Conservation (phyloP, 805 yeast species). For the Yamadazyma sp. region DNA sequence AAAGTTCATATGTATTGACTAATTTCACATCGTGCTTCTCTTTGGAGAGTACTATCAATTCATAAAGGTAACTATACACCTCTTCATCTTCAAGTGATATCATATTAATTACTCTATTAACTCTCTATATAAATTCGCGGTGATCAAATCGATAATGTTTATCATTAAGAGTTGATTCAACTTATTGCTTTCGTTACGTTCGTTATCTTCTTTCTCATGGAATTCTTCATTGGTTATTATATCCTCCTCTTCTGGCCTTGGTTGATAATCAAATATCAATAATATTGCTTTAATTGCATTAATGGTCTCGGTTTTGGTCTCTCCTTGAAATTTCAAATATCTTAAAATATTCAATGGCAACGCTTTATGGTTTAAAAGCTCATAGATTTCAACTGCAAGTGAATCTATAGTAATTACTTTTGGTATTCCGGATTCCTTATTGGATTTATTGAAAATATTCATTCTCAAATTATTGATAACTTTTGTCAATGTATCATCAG, state of each 20-base stretch:
- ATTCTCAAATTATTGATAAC: constrained; percentile 6
- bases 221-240: background rate
- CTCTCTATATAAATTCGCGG: constrained; percentile 22
- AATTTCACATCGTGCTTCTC: background rate
- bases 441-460: constrained; percentile 8
- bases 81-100: background rate
- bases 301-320: constrained; percentile 16
- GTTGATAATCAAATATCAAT: constrained; percentile 2
- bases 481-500: constrained; percentile 10
- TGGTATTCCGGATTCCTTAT: constrained; percentile 5
- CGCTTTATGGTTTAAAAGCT: constrained; percentile 8
- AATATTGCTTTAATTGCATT: constrained; percentile 15
- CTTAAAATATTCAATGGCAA: constrained; percentile 6
- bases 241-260: constrained; percentile 2
- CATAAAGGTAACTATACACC: background rate
- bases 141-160: constrained; percentile 18
- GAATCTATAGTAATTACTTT: constrained; percentile 10
- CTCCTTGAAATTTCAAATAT: constrained; percentile 14
- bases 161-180: constrained; percentile 19
- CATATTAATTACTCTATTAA: constrained; percentile 8
- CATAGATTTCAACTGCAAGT: constrained; percentile 15
- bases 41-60: no score
- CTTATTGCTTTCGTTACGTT: background rate
- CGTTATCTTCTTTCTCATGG: constrained; percentile 5
- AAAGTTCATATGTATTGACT: constrained; percentile 32